Evolutionary conservation across 768 basidiomycete species (phyloP).

Genomic region (Nevesoporus exiguus): DNA sequence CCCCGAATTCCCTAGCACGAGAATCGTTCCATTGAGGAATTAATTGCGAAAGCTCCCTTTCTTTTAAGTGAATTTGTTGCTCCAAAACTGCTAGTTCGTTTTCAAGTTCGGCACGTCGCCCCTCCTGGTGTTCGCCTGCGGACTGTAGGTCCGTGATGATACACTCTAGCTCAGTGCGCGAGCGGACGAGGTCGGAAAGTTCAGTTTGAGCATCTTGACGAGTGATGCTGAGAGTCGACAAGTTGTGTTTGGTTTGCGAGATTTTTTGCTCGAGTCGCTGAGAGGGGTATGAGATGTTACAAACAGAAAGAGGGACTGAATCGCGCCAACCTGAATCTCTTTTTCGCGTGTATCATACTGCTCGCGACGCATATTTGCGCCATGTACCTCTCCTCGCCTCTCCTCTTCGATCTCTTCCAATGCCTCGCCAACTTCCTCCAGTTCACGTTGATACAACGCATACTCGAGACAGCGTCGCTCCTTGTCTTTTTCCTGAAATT

Average conservation of each 20-base stretch:
- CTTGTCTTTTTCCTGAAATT: constrained; percentile 94
- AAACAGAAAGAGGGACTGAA: neutral
- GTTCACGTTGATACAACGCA: constrained; percentile 85
- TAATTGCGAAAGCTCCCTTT: constrained; percentile 57
- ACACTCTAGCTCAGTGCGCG: constrained; percentile 85
- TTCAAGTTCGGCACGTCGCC: constrained; percentile 59
- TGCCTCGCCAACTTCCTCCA: constrained; percentile 83
- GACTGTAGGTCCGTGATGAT: constrained; percentile 71
- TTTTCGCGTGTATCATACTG: constrained; percentile 83
- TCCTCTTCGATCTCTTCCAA: constrained; percentile 86
- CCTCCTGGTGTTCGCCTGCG: constrained; percentile 61
- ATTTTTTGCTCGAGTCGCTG: constrained; percentile 75
- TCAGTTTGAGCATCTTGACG: constrained; percentile 79
- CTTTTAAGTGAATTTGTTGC: constrained; percentile 58
- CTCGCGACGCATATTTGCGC: constrained; percentile 76
- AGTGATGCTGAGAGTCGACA: constrained; percentile 66
- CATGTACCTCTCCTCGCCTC: constrained; percentile 75
- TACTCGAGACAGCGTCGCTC: constrained; percentile 94
- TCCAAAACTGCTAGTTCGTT: constrained; percentile 61
- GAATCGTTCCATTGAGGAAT: constrained; percentile 68
- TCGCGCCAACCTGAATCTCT: constrained; percentile 64
- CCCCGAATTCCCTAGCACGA: constrained; percentile 46
- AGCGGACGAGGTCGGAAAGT: constrained; percentile 79
- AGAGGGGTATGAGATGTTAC: neutral
- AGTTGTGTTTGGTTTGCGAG: constrained; percentile 61